These are phyloP conservation scores for Eutrema yunnanense DNA, from an alignment of 345 rosid species.

Conservation along the genomic window DNA sequence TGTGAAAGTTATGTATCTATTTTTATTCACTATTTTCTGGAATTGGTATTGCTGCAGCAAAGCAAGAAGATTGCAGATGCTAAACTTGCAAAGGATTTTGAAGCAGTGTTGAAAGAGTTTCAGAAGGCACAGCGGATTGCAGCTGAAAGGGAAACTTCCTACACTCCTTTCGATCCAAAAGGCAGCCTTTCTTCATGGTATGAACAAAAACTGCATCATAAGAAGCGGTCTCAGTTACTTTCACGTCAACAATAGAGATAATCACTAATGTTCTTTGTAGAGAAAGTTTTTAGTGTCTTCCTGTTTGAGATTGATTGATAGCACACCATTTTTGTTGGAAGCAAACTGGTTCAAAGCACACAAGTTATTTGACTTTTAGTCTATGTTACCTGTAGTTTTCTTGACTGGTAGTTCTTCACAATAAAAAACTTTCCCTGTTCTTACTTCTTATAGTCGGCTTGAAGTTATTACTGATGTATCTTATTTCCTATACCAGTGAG, in stretches of 20 bases:
- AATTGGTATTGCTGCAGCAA: constrained; percentile 12
- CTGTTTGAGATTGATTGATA: background rate
- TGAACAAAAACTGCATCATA: background rate
- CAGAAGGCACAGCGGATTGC: constrained; percentile 93
- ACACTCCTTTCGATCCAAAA: constrained; percentile 73
- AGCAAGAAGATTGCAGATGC: constrained; percentile 37
- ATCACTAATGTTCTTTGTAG: background rate
- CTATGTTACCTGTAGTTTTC: background rate
- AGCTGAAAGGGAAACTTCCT: constrained; percentile 84
- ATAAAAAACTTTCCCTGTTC: background rate
- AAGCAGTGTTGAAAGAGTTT: constrained; percentile 78
- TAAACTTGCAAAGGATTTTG: constrained; percentile 92
- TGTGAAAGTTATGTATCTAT: background rate
- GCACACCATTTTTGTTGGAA: background rate
- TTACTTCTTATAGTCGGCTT: background rate
- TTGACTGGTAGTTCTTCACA: background rate
- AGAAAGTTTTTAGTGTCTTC: background rate
- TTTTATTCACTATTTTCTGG: background rate
- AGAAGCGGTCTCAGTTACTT: background rate
- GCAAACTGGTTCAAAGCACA: background rate
- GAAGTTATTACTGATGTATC: background rate
- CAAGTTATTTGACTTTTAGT: background rate
- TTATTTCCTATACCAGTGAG: constrained; percentile 25
- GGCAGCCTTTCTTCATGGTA: constrained; percentile 64
- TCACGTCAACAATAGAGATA: background rate